phyloP scores from a whole-genome alignment of 1,284 basidiomycete species.

The Anthracocystis walkeri region DNA sequence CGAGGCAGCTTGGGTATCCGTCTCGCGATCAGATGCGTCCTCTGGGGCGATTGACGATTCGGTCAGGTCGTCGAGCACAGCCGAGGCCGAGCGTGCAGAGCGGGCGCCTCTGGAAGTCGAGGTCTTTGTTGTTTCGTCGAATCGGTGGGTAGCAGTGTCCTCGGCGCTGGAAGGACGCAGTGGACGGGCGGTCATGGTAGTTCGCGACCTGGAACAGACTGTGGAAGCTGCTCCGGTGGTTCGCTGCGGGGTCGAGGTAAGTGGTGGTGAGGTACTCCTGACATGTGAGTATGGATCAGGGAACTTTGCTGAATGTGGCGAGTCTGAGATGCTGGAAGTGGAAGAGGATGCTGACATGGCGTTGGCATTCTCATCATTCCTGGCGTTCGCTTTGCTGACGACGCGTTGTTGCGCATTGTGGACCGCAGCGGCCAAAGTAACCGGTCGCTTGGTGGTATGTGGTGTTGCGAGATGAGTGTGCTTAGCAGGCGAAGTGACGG shows the following conservation, averaged over 20 bases:
- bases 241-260: constrained; percentile 48
- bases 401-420: constrained; percentile 15
- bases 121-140: constrained; percentile 38
- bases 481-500: constrained; percentile 24
- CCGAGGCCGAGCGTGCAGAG: constrained; percentile 37
- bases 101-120: constrained; percentile 30
- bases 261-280: constrained; percentile 39
- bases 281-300: constrained; percentile 42
- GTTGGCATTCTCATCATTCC: not conserved
- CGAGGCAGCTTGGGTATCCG: not conserved
- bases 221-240: constrained; percentile 39
- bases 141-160: constrained; percentile 16
- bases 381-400: not conserved
- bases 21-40: constrained; percentile 13
- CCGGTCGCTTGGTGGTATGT: constrained; percentile 18
- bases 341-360: constrained; percentile 36
- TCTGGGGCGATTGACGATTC: constrained; percentile 47
- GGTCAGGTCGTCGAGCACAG: constrained; percentile 45
- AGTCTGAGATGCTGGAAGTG: constrained; percentile 31
- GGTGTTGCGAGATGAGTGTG: constrained; percentile 31
- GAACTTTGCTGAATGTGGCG: constrained; percentile 29
- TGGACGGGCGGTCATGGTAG: constrained; percentile 45
- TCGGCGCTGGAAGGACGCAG: constrained; percentile 18
- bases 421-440: constrained; percentile 36
- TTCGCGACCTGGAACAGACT: constrained; percentile 41